phyloP scores from a whole-genome alignment of 148 eudicot genomes.

The Fagopyrum homotropicum region DNA sequence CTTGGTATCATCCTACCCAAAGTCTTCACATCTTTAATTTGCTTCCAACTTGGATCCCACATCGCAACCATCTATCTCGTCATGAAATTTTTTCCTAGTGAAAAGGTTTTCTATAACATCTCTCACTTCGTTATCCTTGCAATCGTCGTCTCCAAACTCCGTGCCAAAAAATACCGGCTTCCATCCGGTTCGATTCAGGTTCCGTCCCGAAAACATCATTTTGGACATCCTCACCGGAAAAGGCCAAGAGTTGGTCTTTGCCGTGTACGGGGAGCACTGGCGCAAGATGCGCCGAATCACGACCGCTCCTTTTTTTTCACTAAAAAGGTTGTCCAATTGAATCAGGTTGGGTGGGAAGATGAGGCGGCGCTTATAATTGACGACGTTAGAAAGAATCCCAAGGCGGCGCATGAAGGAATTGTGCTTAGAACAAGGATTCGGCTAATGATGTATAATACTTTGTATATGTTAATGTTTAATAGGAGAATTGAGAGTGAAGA shows the following conservation, averaged over 20 bases:
- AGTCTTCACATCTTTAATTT: no score
- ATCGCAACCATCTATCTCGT: no score
- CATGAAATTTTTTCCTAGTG: no score
- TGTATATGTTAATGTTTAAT: conserved; percentile 46
- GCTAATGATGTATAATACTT: conserved; percentile 37
- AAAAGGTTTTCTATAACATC: no score
- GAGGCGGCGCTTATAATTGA: conserved; percentile 32
- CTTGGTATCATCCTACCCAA: no score
- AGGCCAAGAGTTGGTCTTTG: conserved; percentile 50
- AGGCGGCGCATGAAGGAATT: conserved; percentile 20
- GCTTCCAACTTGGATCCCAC: no score
- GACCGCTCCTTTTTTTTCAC: conserved; percentile 38
- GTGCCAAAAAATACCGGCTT: not conserved
- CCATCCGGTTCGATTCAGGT: conserved; percentile 28
- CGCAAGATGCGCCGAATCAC: conserved; percentile 45
- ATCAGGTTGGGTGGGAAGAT: conserved; percentile 36
- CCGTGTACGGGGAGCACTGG: conserved; percentile 44
- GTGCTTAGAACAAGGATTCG: conserved; percentile 37
- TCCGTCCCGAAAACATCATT: conserved; percentile 40
- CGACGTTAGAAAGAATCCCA: conserved; percentile 19
- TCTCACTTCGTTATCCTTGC: no score
- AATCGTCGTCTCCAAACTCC: no score
- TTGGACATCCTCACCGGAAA: conserved; percentile 46
- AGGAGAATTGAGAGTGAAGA: conserved; percentile 28
- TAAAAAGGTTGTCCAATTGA: conserved; percentile 8